These are phyloP conservation scores for Prunus mira DNA, from an alignment of 306 rosid species.

Conservation along the genomic window DNA sequence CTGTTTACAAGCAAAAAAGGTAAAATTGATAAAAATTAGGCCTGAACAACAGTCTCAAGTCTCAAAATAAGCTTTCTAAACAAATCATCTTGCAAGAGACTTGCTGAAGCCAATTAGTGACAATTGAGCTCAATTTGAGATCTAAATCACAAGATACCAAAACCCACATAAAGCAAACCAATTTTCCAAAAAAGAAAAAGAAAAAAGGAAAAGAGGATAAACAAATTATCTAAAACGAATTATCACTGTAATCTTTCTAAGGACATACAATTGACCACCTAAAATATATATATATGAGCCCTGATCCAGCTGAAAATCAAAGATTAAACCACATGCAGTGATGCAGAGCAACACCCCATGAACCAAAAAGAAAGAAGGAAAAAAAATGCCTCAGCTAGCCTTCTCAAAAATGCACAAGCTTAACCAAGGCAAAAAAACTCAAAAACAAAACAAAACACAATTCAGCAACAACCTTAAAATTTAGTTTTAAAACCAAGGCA, in stretches of 20 bases:
- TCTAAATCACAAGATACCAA: slow-evolving; percentile 12
- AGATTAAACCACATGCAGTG: slow-evolving; percentile 16
- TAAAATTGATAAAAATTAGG: neutral
- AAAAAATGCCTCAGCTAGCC: slow-evolving; percentile 1
- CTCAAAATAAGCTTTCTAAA: neutral
- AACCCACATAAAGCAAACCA: slow-evolving; percentile 7
- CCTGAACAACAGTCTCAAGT: neutral
- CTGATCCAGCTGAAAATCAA: slow-evolving; percentile 4
- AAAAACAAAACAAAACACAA: slow-evolving; percentile 1
- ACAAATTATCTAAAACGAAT: neutral
- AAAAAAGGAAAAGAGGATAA: neutral
- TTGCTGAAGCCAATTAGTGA: neutral
- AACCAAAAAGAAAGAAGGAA: neutral
- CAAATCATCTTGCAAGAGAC: neutral
- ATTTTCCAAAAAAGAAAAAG: neutral
- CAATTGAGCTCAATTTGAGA: slow-evolving; percentile 29
- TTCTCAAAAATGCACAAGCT: neutral
- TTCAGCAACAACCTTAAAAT: neutral
- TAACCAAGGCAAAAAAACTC: neutral
- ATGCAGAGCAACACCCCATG: neutral
- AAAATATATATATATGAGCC: neutral
- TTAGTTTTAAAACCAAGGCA: no score
- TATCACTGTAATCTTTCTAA: neutral
- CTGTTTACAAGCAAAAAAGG: neutral
- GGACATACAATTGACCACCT: neutral